Base-by-base conservation (phyloP, 495 filamentous ascomycete species). In the Trichoderma asperelloides region DNA sequence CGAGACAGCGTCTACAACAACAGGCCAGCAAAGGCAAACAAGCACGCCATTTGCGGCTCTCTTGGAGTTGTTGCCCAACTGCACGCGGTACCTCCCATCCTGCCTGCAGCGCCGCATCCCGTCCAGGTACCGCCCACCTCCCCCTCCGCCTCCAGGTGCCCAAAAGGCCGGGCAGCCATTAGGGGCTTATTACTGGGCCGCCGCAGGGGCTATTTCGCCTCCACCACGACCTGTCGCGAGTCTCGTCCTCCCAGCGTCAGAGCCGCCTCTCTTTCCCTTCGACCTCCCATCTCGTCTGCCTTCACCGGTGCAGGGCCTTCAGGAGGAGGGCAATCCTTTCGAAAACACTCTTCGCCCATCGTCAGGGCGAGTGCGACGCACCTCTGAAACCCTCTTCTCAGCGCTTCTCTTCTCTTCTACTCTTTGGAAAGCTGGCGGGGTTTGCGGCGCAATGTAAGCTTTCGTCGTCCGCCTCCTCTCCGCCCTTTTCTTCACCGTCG, bases 381-480 rank as follows among this genome's bases (percentile, higher is more conserved):
- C 43, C 15, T 47, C n/a, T 28, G 8, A 18, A 27, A 15, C 30
- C 23, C 55, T 55, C 21, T 5, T 60, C 9, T 47, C 43, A 13
- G n/a, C 43, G 15, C 11, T 21, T 60, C 11, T 30, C 11, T 60
- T 13, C n/a, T 16, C 21, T 9, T 51, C 47, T 51, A 18, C 5
- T 51, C 2, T 7, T 7, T 8, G 33, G 33, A 37, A 2, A 47
- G 27, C 55, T 60, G 25, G 55, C 55, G 55, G 55, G 25, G 55
- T 60, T 60, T 60, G 55, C 55, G 55, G 28, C 55, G 55, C 55
- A 60, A 60, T 60, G 55, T 60, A 60, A 60, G 55, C 55, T 60
- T 51, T 21, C 16, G 16, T 12, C 55, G 55, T 21, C 16, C 7
- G 55, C 55, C 27, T 37, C 33, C 25, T 60, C 55, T 60, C 55